Evolutionary conservation across 352 stramenopile species (phyloP).

Genomic region (Globisporangium nagaii): DNA sequence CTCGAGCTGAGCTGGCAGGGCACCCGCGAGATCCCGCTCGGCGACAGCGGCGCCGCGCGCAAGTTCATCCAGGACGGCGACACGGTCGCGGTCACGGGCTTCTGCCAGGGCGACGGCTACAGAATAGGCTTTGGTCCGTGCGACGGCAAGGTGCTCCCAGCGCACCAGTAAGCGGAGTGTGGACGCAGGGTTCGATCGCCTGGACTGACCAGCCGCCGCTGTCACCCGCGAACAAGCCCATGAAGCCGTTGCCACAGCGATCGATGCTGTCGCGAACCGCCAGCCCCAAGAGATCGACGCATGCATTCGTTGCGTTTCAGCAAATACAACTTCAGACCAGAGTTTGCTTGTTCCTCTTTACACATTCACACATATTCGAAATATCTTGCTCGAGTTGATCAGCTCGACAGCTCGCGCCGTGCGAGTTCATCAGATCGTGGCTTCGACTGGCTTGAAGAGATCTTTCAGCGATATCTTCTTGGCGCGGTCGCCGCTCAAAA

Average conservation of each 20-base stretch:
- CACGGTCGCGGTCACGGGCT: conserved; percentile 90
- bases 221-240: background rate
- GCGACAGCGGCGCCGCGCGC: conserved; percentile 62
- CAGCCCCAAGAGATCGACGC: too few species aligned
- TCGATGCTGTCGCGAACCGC: too few species aligned
- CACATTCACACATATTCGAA: too few species aligned
- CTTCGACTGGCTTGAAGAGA: conserved; percentile 31
- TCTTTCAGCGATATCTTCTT: conserved; percentile 35
- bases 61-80: conserved; percentile 97
- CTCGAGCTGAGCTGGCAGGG: conserved; percentile 96
- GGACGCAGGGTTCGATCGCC: background rate
- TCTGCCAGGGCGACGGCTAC: conserved; percentile 87
- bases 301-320: too few species aligned
- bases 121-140: conserved; percentile 95
- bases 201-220: background rate
- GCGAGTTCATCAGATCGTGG: too few species aligned
- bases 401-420: too few species aligned
- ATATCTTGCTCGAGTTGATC: too few species aligned
- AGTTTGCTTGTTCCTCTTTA: too few species aligned
- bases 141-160: conserved; percentile 88
- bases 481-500: conserved; percentile 18
- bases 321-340: too few species aligned
- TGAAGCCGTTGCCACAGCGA: too few species aligned
- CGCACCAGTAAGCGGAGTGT: conserved; percentile 34
- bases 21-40: conserved; percentile 69